A percentile compares a stretch with the other conserved stretches of the same genome.
phyloP scores from a whole-genome alignment of 768 basidiomycete species.

The Lentinula aciculospora region DNA sequence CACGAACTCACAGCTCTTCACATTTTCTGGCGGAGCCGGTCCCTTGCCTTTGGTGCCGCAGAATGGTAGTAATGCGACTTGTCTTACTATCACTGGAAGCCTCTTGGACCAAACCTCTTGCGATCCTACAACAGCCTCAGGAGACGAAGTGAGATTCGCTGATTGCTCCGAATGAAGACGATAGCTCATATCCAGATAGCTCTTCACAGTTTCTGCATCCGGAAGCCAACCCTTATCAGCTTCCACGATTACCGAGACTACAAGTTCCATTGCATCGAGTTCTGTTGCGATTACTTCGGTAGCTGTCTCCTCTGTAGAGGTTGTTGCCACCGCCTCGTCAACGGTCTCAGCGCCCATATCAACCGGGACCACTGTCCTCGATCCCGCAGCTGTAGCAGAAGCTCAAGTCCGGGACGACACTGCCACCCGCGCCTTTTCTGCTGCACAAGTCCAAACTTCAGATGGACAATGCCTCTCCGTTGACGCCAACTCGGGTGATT shows the following conservation, averaged over 20 bases:
- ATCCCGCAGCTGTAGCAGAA: conserved; percentile 15
- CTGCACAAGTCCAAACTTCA: conserved; percentile 12
- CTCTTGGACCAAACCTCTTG: conserved; percentile 16
- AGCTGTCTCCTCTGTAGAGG: neutral
- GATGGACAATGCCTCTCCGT: conserved; percentile 16
- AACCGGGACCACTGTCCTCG: conserved; percentile 7
- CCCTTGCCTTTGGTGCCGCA: conserved; percentile 14
- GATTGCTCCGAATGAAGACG: neutral
- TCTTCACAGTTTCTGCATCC: conserved; percentile 16
- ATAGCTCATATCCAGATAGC: neutral
- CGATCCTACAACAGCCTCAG: conserved; percentile 11
- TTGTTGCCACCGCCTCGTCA: neutral
- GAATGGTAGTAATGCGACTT: conserved; percentile 12
- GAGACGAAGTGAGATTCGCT: conserved; percentile 9
- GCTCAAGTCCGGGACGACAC: conserved; percentile 15
- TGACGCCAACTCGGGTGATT: conserved; percentile 14
- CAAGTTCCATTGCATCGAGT: neutral
- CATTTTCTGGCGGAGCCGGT: conserved; percentile 14
- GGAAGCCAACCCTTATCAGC: neutral
- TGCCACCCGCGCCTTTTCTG: conserved; percentile 17
- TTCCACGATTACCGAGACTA: neutral
- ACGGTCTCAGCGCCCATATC: neutral
- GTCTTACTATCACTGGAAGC: conserved; percentile 12
- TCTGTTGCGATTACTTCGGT: neutral
- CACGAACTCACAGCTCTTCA: conserved; percentile 17